These are phyloP conservation scores for Neurospora cerealis DNA, from an alignment of 495 filamentous ascomycete species.

Conservation along the genomic window DNA sequence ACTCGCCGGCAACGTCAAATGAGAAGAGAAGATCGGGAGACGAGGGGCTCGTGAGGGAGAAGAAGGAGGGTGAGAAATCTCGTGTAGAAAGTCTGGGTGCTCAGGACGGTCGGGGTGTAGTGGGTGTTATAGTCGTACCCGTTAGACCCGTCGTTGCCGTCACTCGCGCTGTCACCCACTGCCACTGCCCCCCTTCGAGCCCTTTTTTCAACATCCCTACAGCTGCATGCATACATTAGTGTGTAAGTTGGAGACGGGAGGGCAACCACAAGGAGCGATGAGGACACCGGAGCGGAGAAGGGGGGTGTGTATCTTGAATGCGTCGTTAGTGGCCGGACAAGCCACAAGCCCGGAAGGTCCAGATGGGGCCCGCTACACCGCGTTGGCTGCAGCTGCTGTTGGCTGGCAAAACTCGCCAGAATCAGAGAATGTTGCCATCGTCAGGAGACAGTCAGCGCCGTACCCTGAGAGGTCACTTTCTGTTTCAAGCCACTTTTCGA, in stretches of 20 bases:
- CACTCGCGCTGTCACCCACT: conserved; percentile 1
- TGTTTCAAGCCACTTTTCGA: not conserved
- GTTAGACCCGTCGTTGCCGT: conserved; percentile 1
- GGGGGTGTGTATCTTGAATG: conserved; percentile 2
- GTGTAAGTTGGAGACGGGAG: not conserved
- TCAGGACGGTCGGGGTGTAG: conserved; percentile 16
- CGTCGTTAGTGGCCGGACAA: conserved; percentile 6
- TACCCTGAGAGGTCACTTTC: not conserved
- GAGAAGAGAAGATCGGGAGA: conserved; percentile 40
- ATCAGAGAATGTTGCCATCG: conserved; percentile 9
- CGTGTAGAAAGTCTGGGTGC: conserved; percentile 28
- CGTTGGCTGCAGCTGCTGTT: conserved; percentile 1
- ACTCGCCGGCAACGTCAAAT: conserved; percentile 43
- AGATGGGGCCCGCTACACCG: conserved; percentile 5
- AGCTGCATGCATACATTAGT: not conserved
- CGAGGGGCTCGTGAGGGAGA: conserved; percentile 35
- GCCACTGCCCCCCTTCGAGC: not conserved
- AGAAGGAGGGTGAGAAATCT: conserved; percentile 39
- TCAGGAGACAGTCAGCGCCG: conserved; percentile 1
- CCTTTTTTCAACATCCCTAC: conserved; percentile 2
- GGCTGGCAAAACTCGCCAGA: conserved; percentile 6
- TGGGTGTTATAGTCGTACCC: conserved; percentile 31
- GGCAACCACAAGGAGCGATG: not conserved
- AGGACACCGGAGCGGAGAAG: not conserved
- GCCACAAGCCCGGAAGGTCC: conserved; percentile 1